These are phyloP conservation scores for Geotrichum carabidarum DNA, from an alignment of 1,139 yeast genomes.

Conservation along the genomic window DNA sequence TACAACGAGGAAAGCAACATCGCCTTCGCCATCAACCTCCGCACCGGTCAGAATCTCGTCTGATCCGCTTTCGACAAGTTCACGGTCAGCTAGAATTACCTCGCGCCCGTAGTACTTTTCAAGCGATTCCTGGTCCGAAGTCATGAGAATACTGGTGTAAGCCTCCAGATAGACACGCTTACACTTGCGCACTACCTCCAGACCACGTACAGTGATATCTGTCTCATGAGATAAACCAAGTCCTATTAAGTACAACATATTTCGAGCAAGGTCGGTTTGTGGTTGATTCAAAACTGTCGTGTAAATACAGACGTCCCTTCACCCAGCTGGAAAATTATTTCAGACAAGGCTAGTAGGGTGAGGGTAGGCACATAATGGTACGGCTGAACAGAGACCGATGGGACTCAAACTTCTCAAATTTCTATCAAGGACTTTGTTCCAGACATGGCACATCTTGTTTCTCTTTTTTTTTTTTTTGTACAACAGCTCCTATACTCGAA, in stretches of 20 bases:
- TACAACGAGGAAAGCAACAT: constrained; percentile 88
- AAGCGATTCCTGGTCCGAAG: constrained; percentile 58
- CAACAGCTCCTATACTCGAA: too few species aligned
- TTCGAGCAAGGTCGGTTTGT: not conserved
- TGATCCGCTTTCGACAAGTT: constrained; percentile 83
- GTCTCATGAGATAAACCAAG: constrained; percentile 83
- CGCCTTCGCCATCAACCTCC: constrained; percentile 57
- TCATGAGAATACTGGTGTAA: constrained; percentile 91
- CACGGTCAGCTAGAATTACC: constrained; percentile 87
- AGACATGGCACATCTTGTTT: too few species aligned
- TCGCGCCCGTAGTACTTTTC: constrained; percentile 83
- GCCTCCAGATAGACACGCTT: constrained; percentile 90
- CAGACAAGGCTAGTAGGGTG: not conserved
- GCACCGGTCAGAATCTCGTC: constrained; percentile 77
- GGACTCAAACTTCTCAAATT: too few species aligned
- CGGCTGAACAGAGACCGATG: not conserved
- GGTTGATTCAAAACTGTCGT: not conserved
- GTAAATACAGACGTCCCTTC: not conserved
- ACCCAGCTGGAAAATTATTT: not conserved
- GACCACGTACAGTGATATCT: constrained; percentile 92
- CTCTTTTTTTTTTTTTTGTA: too few species aligned
- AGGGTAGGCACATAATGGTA: not conserved
- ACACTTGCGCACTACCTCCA: constrained; percentile 76
- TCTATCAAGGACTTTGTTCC: too few species aligned
- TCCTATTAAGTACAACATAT: constrained; percentile 85